phyloP scores from a whole-genome alignment of 2,329 filamentous ascomycete species.

The Monosporascus sp. region DNA sequence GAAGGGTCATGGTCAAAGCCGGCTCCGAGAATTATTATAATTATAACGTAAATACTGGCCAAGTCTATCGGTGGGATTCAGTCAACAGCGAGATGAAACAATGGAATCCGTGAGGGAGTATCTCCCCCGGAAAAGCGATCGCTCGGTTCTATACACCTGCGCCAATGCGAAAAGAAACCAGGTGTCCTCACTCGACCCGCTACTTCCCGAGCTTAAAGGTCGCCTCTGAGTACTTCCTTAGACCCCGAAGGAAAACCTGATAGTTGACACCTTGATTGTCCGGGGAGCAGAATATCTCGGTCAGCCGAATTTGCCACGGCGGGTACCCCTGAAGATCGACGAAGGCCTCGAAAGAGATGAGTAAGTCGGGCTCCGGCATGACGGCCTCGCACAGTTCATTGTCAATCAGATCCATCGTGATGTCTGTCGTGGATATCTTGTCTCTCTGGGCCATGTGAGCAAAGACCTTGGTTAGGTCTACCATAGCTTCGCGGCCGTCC shows the following conservation, averaged over 20 bases:
- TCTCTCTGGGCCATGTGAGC: slow-evolving; percentile 90
- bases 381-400: slow-evolving; percentile 76
- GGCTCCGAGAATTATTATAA: slow-evolving; percentile 81
- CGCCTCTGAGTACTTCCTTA: slow-evolving; percentile 79
- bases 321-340: slow-evolving; percentile 88
- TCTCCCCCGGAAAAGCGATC: slow-evolving; percentile 1
- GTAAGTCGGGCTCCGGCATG: slow-evolving; percentile 83
- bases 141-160: slow-evolving; percentile 1
- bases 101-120: slow-evolving; percentile 26
- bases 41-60: slow-evolving; percentile 72
- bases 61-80: slow-evolving; percentile 63
- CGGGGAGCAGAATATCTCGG: slow-evolving; percentile 79
- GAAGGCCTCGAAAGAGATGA: slow-evolving; percentile 80
- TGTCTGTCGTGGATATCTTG: slow-evolving; percentile 76
- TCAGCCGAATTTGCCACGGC: slow-evolving; percentile 91
- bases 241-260: slow-evolving; percentile 80
- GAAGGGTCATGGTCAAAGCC: slow-evolving; percentile 62
- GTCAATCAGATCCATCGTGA: slow-evolving; percentile 81
- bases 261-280: slow-evolving; percentile 85
- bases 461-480: slow-evolving; percentile 91
- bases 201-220: slow-evolving; percentile 80
- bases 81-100: slow-evolving; percentile 43
- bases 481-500: slow-evolving; percentile 87
- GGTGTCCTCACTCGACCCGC: slow-evolving; percentile 4
- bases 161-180: background rate